Percentiles rank a stretch among this genome's conserved stretches.
Evolutionary conservation across 2,329 filamentous ascomycete species (phyloP).

Genomic region (Fusarium brevicatenulatum): DNA sequence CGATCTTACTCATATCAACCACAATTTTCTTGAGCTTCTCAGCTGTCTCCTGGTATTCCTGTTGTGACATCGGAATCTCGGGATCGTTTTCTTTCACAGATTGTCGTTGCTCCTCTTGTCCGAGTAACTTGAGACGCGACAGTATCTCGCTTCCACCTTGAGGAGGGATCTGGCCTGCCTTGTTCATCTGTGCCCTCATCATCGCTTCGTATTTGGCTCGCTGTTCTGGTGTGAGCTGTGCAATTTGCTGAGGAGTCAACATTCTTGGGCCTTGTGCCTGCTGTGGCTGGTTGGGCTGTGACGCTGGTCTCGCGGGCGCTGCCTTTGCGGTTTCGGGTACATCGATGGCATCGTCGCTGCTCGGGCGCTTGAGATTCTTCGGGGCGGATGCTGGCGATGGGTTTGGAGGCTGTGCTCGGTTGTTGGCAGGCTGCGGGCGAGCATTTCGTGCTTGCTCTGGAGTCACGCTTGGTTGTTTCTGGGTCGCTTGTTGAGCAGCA

Average conservation of each 20-base stretch:
- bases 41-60: slow-evolving; percentile 57
- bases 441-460: slow-evolving; percentile 41
- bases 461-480: slow-evolving; percentile 46
- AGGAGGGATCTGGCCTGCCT: slow-evolving; percentile 32
- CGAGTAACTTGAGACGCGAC: slow-evolving; percentile 49
- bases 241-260: slow-evolving; percentile 50
- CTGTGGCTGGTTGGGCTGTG: slow-evolving; percentile 41
- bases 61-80: slow-evolving; percentile 59
- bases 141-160: slow-evolving; percentile 37
- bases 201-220: slow-evolving; percentile 56
- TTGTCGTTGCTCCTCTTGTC: slow-evolving; percentile 54
- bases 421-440: slow-evolving; percentile 45
- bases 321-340: slow-evolving; percentile 35
- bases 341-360: slow-evolving; percentile 57
- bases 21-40: slow-evolving; percentile 56
- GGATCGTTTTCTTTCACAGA: slow-evolving; percentile 53
- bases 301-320: slow-evolving; percentile 33
- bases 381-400: slow-evolving; percentile 52
- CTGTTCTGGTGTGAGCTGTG: slow-evolving; percentile 57
- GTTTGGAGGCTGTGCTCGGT: slow-evolving; percentile 50
- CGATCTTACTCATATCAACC: slow-evolving; percentile 57
- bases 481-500: slow-evolving; percentile 44
- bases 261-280: slow-evolving; percentile 33
- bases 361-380: slow-evolving; percentile 64
- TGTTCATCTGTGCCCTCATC: slow-evolving; percentile 46